phyloP scores from a whole-genome alignment of 257 asterid genomes.

The Solanum appendiculatum region DNA sequence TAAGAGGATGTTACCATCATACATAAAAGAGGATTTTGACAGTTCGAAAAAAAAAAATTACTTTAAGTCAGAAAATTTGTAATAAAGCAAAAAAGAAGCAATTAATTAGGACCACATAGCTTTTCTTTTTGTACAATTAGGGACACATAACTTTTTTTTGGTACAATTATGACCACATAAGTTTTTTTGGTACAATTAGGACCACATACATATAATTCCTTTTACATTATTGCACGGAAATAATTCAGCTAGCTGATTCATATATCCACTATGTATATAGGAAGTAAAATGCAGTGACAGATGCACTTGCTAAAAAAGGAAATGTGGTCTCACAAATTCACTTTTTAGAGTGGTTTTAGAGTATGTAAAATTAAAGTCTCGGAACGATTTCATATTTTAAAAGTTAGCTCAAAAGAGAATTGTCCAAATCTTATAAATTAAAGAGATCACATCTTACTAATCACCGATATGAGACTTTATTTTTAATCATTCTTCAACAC shows the following conservation, averaged over 20 bases:
- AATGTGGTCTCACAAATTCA: too few relatives aligned
- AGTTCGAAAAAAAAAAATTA: neutral
- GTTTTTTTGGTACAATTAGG: neutral
- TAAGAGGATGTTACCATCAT: neutral
- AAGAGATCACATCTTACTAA: neutral
- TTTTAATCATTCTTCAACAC: neutral
- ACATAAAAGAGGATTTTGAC: neutral
- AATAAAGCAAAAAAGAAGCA: neutral
- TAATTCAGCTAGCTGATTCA: neutral
- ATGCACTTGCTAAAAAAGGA: neutral
- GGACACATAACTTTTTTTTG: neutral
- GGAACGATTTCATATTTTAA: too few relatives aligned
- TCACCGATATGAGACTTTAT: neutral
- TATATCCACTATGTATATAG: neutral
- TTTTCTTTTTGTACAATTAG: neutral
- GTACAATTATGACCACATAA: neutral
- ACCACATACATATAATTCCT: neutral
- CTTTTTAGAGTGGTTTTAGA: too few relatives aligned
- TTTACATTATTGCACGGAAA: neutral
- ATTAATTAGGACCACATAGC: neutral
- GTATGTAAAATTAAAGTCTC: too few relatives aligned
- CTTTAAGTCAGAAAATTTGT: neutral
- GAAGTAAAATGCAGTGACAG: too few relatives aligned
- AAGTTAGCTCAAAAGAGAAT: too few relatives aligned
- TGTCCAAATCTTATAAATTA: too few relatives aligned